Evolutionary conservation across 2,329 filamentous ascomycete species (phyloP), one percentile per base, ranked within the genome.

Genomic region (Fusarium pseudonygamai): DNA sequence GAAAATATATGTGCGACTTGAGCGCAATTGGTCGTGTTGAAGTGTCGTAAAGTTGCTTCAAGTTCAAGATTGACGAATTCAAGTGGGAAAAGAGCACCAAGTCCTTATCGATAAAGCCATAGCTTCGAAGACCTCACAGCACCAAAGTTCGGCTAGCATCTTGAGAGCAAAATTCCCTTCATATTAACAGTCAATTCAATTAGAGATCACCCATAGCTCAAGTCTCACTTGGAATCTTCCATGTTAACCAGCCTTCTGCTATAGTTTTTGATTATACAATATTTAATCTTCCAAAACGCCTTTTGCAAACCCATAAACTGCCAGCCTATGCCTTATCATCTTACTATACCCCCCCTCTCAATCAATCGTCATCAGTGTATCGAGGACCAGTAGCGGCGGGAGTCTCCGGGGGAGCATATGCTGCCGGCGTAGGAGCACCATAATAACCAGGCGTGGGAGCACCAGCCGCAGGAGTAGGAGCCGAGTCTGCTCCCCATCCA

Each of bases 391-490:
- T 89, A 7, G 88, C 89, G 26, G 89, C 90, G 34, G 91, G 89
- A 24, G 89, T 91, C 79, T 90, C 90, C 4, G 89, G 85, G 34
- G 86, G 85, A 34, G 77, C 84, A 63, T 87, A 88, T 9, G 91
- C 91, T 5, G 89, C 90, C 65, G 90, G 90, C n/a, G 90, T 92
- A 2, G 90, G 89, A 28, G 90, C 91, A 36, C 87, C 84, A 67
- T 89, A 90, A 68, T 88, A 88, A n/a, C 89, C 76, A 66, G 93
- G 93, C 0, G 93, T 95, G 1, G 92, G 92, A 22, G 92, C 93
- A 64, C 84, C 88, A 14, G 86, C 90, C 9, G 86, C 90, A 3
- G 91, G 91, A 0, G 91, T 93, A 3, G 91, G 90, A 5, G 91
- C 92, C 12, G 89, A 87, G 63, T 93, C 92, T 1, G 84, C 84